Evolutionary conservation across 139 green algal genomes (phyloP), one percentile per base, ranked within the genome.

Genomic region (Micractinium sp.): DNA sequence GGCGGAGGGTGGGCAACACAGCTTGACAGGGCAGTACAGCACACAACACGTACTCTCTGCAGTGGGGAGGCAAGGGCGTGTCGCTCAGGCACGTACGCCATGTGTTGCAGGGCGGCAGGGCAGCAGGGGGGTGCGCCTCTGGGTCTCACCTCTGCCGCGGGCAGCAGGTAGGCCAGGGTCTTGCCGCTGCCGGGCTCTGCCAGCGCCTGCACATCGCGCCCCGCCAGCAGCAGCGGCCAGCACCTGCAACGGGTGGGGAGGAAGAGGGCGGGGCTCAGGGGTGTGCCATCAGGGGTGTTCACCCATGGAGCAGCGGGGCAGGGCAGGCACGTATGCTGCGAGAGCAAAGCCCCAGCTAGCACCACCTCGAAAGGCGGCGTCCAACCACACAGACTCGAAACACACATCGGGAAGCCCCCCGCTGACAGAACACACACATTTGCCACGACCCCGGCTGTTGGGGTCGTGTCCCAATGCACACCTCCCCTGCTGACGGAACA

Each of bases 101-200:
- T 56, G 7, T 56, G 47, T 56, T n/a, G n/a, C n/a, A n/a, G 47
- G 5, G 47, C 47, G 5, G 47, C 47, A 16, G 47, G 47, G 47
- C 47, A 16, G 47, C 47, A 56, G 9, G 47, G 47, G 47, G 47
- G 47, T 56, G 47, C 47, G 47, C 47, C 47, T 56, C 63, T 9
- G 33, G 0, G n/a, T 33, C 81, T 16, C 39, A 87, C 83, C 33
- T 92, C 75, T 9, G 89, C 91, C 0, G 67, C 60, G 18, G 96
- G 95, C 67, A 98, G 92, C 82, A 98, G 86, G 89, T 95, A 98
- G 0, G 93, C 95, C 0, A 98, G 91, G 0, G 96, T 98, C 87
- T 98, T 98, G 53, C 96, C 96, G 61, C 91, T 94, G 77, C 96
- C 96, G 4, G 96, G 95, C 87, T 97, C 89, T 16, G 96, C 96